Base-by-base conservation (phyloP, 805 yeast species). In the Monosporozyma siamensis region DNA sequence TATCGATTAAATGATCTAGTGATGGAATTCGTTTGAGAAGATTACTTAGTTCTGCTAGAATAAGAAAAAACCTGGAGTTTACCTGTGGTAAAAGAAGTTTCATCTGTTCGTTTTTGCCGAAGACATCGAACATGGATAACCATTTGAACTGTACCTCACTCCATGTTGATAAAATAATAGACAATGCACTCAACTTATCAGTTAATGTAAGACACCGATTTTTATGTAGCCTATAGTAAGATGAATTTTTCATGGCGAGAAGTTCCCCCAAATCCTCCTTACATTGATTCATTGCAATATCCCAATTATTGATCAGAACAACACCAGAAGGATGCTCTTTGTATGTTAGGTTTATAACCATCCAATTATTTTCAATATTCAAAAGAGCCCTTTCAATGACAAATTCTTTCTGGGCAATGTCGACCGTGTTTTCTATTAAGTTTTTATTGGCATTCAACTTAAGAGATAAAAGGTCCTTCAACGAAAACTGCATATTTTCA, bases 81-180 rank as follows among this genome's bases (percentile, higher is more conserved):
- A 88, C 96, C 3, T 74, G 54, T 0, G 94, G 92, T 9, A 89
- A 64, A 1, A 85, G 59, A n/a, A 63, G 67, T 44, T 70, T 67
- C 15, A 88, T 72, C 30, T 81, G 87, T 2, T 68, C 67, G 34
- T 72, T 74, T 1, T 69, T 64, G 4, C 75, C 79, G 53, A 90
- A 82, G 0, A 87, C 77, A 2, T 95, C 95, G 48, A 77, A 80
- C 18, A 89, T 66, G 56, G 90, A 87, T 1, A 85, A 75, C 95
- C 95, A 89, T 52, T 81, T 85, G n/a, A 81, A 67, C 59, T 90
- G 97, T 1, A 79, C 83, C 26, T 86, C 95, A 22, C 82, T 71
- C 95, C 95, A 88, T 0, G 61, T 54, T 47, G 79, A 85, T 26
- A 84, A 66, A 1, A 84, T 55, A 1, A 66, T 63, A 34, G 69